Conservation (phyloP, 73 alveolate species). For the Effrenium voratum region DNA sequence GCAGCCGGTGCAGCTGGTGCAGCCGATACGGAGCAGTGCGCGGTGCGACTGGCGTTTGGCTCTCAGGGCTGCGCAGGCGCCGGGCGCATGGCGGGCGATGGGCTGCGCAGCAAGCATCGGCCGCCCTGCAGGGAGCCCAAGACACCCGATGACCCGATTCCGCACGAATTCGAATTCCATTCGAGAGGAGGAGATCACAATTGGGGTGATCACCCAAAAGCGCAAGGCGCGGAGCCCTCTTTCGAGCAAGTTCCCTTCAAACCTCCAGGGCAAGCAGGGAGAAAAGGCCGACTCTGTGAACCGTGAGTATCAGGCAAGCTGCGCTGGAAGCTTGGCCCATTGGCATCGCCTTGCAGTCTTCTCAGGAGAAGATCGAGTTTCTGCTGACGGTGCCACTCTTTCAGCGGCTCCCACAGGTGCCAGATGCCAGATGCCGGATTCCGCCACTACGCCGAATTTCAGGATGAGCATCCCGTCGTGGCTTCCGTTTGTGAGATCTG, state of each 20-base stretch:
- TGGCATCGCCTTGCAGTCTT: not conserved
- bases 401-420: slow-evolving; percentile 72
- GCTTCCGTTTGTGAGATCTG: slow-evolving; percentile 80
- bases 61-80: too few relatives aligned
- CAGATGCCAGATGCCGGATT: not conserved
- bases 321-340: too few relatives aligned
- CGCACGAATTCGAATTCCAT: not conserved
- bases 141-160: not conserved
- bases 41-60: too few relatives aligned
- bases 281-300: slow-evolving; percentile 37
- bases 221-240: slow-evolving; percentile 23
- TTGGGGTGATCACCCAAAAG: slow-evolving; percentile 59
- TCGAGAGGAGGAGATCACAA: slow-evolving; percentile 42
- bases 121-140: not conserved
- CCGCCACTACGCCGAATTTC: not conserved
- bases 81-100: not conserved
- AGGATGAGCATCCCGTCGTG: slow-evolving; percentile 81
- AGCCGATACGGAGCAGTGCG: too few relatives aligned
- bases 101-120: slow-evolving; percentile 65
- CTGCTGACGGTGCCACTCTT: slow-evolving; percentile 58
- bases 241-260: not conserved
- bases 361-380: slow-evolving; percentile 50
- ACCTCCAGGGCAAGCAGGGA: slow-evolving; percentile 50
- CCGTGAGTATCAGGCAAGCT: slow-evolving; percentile 46
- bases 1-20: too few relatives aligned